Evolutionary conservation across 495 filamentous ascomycete species (phyloP), one percentile per base, ranked within the genome.

Genomic region (Chlorociboria aeruginascens): DNA sequence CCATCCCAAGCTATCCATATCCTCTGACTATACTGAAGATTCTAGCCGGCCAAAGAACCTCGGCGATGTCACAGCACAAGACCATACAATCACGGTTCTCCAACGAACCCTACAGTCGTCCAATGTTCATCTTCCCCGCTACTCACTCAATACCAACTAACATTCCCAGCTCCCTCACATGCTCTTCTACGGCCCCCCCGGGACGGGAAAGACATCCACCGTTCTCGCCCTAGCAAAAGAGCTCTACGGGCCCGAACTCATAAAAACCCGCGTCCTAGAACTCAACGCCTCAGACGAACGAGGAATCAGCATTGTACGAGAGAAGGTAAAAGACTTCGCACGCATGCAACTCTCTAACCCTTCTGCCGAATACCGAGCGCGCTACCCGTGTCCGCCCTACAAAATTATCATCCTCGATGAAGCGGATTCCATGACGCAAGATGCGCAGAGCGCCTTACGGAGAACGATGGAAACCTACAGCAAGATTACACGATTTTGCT

Each of bases 211-310:
- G 66, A 99, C 92, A n/a, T 95, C 88, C 4, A 97, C 93, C 1
- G 89, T 99, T 61, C 87, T 99, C 28, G 78, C 78, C 12, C 86
- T 99, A 30, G 89, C 90, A 34, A 95, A 95, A 66, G 89, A 95
- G 57, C 86, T 99, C 53, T 99, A 93, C 70, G 92, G 90, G 11
- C 92, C 92, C 36, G 86, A 94, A 50, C 79, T 99, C 55, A 86
- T 94, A 61, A 89, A 87, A 61, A 80, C 89, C 32, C 86, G 92
- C 7, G 93, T 97, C 41, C 83, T 99, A 41, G 92, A 99, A 69
- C 79, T 99, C 60, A 99, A 99, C 69, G 92, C 92, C 53, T 97
- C 93, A 34, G 92, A 99, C 69, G 92, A 99, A 70, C 90, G 92
- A 48, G 93, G 93, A 33, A 97, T 97, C 60, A 82, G 77, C 30